Percentiles rank a stretch among this genome's conserved stretches.
Evolutionary conservation across 805 yeast genomes (phyloP).

Genomic region (Saturnispora ahearnii): DNA sequence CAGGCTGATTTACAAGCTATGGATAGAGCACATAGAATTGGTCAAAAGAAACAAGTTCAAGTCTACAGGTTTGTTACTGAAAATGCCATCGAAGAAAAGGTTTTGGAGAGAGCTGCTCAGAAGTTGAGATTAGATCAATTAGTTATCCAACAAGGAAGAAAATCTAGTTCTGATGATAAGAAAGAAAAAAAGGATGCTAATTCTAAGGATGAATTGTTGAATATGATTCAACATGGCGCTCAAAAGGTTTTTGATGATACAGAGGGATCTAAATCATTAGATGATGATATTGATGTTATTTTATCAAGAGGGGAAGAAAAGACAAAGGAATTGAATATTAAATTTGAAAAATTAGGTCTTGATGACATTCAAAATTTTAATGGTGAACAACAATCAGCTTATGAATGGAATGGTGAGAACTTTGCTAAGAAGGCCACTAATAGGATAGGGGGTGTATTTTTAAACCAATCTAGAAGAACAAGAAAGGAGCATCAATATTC

Average conservation of each 20-base stretch:
- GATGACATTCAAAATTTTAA: slow-evolving; percentile 92
- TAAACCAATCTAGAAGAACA: slow-evolving; percentile 68
- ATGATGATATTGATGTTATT: slow-evolving; percentile 69
- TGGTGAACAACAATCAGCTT: slow-evolving; percentile 65
- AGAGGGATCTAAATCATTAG: slow-evolving; percentile 17
- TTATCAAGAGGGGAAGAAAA: slow-evolving; percentile 73
- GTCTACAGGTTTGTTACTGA: slow-evolving; percentile 73
- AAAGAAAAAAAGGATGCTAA: slow-evolving; percentile 31
- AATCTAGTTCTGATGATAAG: slow-evolving; percentile 10
- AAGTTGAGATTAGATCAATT: slow-evolving; percentile 70
- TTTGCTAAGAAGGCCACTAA: slow-evolving; percentile 54
- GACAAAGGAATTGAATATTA: slow-evolving; percentile 69
- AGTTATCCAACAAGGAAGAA: slow-evolving; percentile 67
- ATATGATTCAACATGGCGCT: slow-evolving; percentile 98
- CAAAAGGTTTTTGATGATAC: slow-evolving; percentile 64
- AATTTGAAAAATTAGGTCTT: slow-evolving; percentile 76
- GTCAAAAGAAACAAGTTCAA: slow-evolving; percentile 75
- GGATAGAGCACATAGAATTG: slow-evolving; percentile 87
- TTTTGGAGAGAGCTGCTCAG: slow-evolving; percentile 73
- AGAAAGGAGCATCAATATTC: slow-evolving; percentile 73
- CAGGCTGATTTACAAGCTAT: slow-evolving; percentile 84
- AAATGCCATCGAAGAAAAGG: slow-evolving; percentile 77
- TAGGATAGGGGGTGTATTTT: slow-evolving; percentile 46
- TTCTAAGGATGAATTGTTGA: slow-evolving; percentile 74
- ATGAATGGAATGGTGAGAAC: slow-evolving; percentile 94